Percentiles rank a stretch among this genome's conserved stretches.
phyloP scores from a whole-genome alignment of 2,329 filamentous ascomycete genomes.

The Helicocarpus griseus region DNA sequence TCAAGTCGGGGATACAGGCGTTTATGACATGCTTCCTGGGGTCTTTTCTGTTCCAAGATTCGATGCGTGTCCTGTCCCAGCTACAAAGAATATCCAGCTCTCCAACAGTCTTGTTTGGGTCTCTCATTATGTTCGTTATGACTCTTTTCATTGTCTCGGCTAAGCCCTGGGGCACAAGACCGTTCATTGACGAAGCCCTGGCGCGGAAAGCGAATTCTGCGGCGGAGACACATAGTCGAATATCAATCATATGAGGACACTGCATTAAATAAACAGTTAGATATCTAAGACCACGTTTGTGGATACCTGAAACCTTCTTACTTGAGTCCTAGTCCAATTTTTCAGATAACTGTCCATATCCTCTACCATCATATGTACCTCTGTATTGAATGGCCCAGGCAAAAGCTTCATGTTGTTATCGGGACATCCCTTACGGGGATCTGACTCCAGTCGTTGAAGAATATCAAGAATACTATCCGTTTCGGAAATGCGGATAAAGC shows the following conservation, averaged over 20 bases:
- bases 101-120: neutral
- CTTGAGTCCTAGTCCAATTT: neutral
- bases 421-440: neutral
- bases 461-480: neutral
- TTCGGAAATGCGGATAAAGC: neutral
- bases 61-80: neutral
- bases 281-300: neutral
- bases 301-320: neutral
- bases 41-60: neutral
- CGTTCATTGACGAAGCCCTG: neutral
- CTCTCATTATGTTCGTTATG: neutral
- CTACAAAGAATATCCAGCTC: neutral
- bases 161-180: neutral
- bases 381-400: neutral
- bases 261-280: neutral
- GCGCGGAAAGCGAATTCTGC: neutral
- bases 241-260: neutral
- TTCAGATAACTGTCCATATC: neutral
- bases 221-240: neutral
- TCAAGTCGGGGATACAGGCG: neutral
- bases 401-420: neutral
- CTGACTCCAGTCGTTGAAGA: neutral
- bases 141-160: neutral
- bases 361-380: neutral
- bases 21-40: neutral